Conservation (phyloP, 257 asterid species). For the Solanum verrucosum region DNA sequence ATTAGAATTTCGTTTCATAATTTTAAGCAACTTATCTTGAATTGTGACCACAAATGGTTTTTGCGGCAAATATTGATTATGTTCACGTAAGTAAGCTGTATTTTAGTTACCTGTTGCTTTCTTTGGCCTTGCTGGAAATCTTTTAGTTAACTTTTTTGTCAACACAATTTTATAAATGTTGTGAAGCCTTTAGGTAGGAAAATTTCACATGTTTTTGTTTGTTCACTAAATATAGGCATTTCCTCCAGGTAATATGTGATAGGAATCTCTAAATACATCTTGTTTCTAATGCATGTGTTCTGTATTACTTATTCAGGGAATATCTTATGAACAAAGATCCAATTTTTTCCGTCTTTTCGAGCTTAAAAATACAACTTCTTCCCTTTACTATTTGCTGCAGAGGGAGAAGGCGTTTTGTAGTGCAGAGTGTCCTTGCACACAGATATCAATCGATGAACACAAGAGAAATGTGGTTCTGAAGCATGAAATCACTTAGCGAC, state of each 20-base stretch:
- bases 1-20: background rate
- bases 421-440: constrained; percentile 40
- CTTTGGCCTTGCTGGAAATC: background rate
- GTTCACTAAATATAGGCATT: background rate
- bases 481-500: constrained; percentile 24
- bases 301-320: background rate
- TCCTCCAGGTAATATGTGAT: background rate
- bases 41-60: background rate
- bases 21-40: background rate
- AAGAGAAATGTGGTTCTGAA: constrained; percentile 32
- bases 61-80: background rate
- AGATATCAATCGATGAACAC: constrained; percentile 39
- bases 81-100: background rate
- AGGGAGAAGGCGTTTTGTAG: constrained; percentile 64
- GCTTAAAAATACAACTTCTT: background rate
- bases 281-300: background rate
- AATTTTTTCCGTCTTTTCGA: background rate
- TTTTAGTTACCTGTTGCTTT: background rate
- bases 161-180: background rate
- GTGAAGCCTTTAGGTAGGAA: background rate
- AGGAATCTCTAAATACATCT: constrained; percentile 1
- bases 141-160: background rate
- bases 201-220: background rate
- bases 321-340: background rate
- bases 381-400: constrained; percentile 26